Conservation (phyloP, 2,329 filamentous ascomycete species). For the Botrytis byssoidea region DNA sequence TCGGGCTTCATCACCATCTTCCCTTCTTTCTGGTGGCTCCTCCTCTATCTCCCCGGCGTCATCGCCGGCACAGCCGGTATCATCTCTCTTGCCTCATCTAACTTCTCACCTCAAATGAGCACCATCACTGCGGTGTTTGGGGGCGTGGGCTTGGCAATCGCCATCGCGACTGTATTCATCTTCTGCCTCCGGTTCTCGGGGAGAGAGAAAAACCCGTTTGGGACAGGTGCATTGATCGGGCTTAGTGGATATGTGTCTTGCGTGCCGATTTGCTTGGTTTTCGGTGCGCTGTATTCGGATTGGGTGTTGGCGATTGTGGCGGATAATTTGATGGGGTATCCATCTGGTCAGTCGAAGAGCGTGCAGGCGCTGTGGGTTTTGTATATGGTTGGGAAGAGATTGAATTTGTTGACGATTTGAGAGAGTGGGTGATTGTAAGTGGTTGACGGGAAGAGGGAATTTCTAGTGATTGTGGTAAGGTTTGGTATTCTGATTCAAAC, state of each 20-base stretch:
- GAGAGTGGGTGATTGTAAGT: not conserved
- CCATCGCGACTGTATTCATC: not conserved
- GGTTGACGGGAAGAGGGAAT: not conserved
- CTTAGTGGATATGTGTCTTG: not conserved
- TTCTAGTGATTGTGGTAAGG: not conserved
- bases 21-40: not conserved
- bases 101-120: not conserved
- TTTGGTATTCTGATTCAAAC: not conserved
- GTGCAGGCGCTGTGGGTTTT: not conserved
- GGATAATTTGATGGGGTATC: not conserved
- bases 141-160: not conserved
- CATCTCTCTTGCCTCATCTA: not conserved
- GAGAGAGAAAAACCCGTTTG: not conserved
- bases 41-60: not conserved
- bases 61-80: not conserved
- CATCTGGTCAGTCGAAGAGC: not conserved
- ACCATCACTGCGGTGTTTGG: not conserved
- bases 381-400: not conserved
- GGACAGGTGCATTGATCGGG: not conserved
- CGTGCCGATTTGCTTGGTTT: not conserved
- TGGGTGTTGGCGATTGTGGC: not conserved
- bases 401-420: not conserved
- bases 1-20: not conserved
- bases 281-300: not conserved
- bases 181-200: too few species aligned